A percentile compares a stretch with the other conserved stretches of the same genome.
These are phyloP conservation scores for Aspergillus glaucus DNA, from an alignment of 2,329 filamentous ascomycete species.

Conservation along the genomic window DNA sequence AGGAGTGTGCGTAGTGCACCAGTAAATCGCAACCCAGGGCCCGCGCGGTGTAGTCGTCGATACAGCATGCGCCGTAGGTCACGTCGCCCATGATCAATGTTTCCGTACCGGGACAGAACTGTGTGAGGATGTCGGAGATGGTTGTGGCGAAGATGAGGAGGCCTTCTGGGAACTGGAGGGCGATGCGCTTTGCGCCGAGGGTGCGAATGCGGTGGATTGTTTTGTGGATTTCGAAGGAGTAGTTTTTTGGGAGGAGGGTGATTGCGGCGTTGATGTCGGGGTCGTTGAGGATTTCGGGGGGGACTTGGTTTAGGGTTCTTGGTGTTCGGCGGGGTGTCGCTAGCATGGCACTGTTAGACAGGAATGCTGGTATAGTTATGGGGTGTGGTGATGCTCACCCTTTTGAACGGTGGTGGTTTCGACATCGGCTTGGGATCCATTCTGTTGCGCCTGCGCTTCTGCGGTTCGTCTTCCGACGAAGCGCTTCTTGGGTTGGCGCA, in stretches of 20 bases:
- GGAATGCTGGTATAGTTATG: not conserved
- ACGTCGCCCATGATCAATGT: constrained; percentile 99
- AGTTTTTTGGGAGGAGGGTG: constrained; percentile 82
- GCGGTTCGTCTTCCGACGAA: constrained; percentile 82
- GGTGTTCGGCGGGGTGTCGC: constrained; percentile 60
- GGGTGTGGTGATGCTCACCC: constrained; percentile 19
- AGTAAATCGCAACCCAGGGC: constrained; percentile 90
- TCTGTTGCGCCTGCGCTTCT: constrained; percentile 49
- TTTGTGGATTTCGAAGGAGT: constrained; percentile 97
- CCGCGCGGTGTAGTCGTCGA: constrained; percentile 94
- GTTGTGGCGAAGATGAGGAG: constrained; percentile 93
- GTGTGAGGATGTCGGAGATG: constrained; percentile 89
- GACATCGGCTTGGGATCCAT: constrained; percentile 54
- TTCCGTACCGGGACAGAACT: constrained; percentile 86
- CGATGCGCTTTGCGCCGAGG: constrained; percentile 71
- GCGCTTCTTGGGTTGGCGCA: constrained; percentile 75
- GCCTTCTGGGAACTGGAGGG: constrained; percentile 95
- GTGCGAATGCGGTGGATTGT: constrained; percentile 90
- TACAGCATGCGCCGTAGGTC: constrained; percentile 96
- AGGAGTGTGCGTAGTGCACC: constrained; percentile 96
- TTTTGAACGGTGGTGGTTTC: constrained; percentile 50
- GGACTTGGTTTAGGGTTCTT: constrained; percentile 84
- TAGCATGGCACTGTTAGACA: no score
- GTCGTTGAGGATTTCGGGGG: constrained; percentile 78
- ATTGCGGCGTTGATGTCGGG: constrained; percentile 82